Percentiles rank a stretch among this genome's conserved stretches.
Evolutionary conservation across 176 grass and related monocot genomes (phyloP).

Genomic region (Elaeis guineensis): DNA sequence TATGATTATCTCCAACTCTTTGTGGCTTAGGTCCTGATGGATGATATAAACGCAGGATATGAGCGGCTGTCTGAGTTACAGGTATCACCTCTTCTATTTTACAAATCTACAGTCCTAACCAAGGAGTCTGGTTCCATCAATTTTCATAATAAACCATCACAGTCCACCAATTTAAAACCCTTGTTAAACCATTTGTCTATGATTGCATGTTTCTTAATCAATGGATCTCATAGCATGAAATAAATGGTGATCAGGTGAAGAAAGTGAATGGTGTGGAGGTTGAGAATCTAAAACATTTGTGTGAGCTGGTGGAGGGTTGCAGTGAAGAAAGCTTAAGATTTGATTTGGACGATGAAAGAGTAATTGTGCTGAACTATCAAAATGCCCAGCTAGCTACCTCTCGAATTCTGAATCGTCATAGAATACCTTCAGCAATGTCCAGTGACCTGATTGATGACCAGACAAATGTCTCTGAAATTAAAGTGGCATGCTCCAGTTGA

Average conservation of each 20-base stretch:
- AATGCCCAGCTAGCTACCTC: conserved; percentile 64
- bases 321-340: conserved; percentile 73
- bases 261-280: conserved; percentile 81
- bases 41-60: conserved; percentile 94
- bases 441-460: conserved; percentile 63
- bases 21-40: conserved; percentile 55
- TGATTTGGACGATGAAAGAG: conserved; percentile 84
- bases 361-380: conserved; percentile 66
- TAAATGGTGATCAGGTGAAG: conserved; percentile 41
- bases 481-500: conserved; percentile 34
- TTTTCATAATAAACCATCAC: no score
- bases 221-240: no score
- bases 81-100: conserved; percentile 22
- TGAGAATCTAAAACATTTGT: conserved; percentile 83
- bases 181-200: no score
- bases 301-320: conserved; percentile 57
- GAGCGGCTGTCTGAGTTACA: conserved; percentile 78
- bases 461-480: conserved; percentile 20
- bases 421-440: conserved; percentile 72
- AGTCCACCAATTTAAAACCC: no score
- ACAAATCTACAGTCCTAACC: no score
- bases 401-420: conserved; percentile 71
- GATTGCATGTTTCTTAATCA: no score
- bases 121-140: no score
- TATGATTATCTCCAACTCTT: not conserved